Base-by-base conservation (phyloP, 23 red algal genomes). In the Cyanidiococcus yangmingshanensis region DNA sequence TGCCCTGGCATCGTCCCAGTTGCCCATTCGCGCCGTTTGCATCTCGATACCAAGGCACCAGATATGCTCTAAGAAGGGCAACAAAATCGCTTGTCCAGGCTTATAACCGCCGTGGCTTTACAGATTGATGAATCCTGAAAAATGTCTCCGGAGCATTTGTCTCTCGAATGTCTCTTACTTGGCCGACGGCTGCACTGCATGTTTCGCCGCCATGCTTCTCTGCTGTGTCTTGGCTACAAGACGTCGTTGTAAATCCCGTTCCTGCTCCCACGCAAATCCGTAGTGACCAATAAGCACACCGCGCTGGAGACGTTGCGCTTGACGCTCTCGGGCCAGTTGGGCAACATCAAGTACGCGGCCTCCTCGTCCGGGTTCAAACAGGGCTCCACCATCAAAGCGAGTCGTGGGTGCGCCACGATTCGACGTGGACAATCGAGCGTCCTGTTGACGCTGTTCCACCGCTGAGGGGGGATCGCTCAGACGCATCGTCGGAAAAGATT, bases 191-290 rank as follows among this genome's bases (percentile, higher is more conserved):
- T 54, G 12, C 21, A 21, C 12, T 7, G 45, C 7, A 21, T 21
- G 45, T 54, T 7, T 54, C 45, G 45, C 45, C 7, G 45, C 45
- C 12, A 54, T 54, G 21, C 21, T 21, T 21, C 21, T 54, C 45
- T 15, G 45, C 21, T 54, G 45, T 21, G 45, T 54, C 45, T 54
- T 54, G 45, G 45, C 45, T 15, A 21, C 45, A 15, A 54, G 45
- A 54, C 45, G 45, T 15, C 45, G 45, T 29, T 71, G 63, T 2
- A 29, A 12, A 25, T 32, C 63, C 3, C 63, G 63, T 29, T 71
- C n/a, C 12, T 71, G 21, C 27, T 71, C 63, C 63, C 63, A 71
- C 16, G 63, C 63, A 29, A 71, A 71, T 27, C 63, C 63, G 12
- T 30, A 7, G 63, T 30, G 32, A 35, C 63, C 63, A 35, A 71